Base-by-base conservation (phyloP, 2,329 filamentous ascomycete species). In the Trichoderma asperellum region DNA sequence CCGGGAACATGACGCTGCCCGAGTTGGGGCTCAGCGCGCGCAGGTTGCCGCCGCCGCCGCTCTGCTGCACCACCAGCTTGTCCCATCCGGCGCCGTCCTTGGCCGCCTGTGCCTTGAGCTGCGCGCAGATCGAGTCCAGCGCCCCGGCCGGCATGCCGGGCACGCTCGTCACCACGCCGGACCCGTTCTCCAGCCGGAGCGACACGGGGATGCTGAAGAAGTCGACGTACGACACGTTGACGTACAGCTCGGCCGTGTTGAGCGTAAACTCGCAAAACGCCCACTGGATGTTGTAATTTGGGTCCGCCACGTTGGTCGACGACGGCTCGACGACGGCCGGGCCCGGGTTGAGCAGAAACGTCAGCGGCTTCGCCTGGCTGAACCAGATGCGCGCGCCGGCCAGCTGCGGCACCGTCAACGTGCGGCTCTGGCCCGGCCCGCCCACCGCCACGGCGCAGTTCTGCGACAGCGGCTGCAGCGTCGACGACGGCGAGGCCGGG, bases 301-400 rank as follows among this genome's bases (percentile, higher is more conserved):
- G 79, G 74, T 92, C 90, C 0, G 83, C 77, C 0, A 83, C 77
- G 77, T 94, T 94, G 37, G 87, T 90, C 32, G 90, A 88, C 11
- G 89, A 90, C 0, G 92, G 92, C 79, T 94, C 91, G 55, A 94
- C 91, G 16, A 94, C 83, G 1, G 87, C 89, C 7, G 92, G 89
- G 18, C 88, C 89, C 32, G 88, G 89, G 78, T 94, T 94, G 64
- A 94, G 78, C 14, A 87, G 82, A 79, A 94, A 94, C 0, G 84
- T 88, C 60, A 94, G 83, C 43, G 85, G 85, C 56, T 80, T 80
- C 73, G 86, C 86, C 70, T 87, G 82, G 68, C 84, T 88, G 78
- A 92, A 91, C 89, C 90, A 94, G 76, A 94, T 87, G 65, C 92
- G 86, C 1, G 87, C 91, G 27, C 91, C 91, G 3, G 87, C 89